These are phyloP conservation scores for Apiotrichum akiyoshidainum DNA, from an alignment of 1,284 basidiomycete species.

Conservation along the genomic window DNA sequence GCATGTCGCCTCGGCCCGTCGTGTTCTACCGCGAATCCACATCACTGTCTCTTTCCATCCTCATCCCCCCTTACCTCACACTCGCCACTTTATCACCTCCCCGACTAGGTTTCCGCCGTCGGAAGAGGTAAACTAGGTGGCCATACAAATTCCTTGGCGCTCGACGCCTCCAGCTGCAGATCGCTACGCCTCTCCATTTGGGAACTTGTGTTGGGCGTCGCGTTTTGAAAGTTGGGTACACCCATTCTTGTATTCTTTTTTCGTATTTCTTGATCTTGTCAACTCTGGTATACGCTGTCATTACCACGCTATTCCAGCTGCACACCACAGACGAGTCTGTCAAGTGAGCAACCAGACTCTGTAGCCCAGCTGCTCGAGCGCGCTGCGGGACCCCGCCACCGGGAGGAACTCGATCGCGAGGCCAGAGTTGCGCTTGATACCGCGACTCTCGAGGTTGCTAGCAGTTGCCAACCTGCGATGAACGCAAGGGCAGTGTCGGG, in stretches of 20 bases:
- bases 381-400: too few species aligned
- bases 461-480: too few species aligned
- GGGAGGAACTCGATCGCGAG: too few species aligned
- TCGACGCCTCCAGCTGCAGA: slow-evolving; percentile 16
- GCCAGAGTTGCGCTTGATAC: too few species aligned
- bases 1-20: too few species aligned
- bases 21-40: background rate
- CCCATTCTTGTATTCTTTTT: background rate
- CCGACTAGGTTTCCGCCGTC: slow-evolving; percentile 27
- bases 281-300: too few species aligned
- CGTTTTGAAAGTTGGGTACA: slow-evolving; percentile 28
- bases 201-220: slow-evolving; percentile 10
- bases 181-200: slow-evolving; percentile 9
- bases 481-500: too few species aligned
- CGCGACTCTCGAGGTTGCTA: too few species aligned
- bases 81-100: slow-evolving; percentile 37
- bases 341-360: too few species aligned
- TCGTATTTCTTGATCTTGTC: background rate
- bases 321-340: too few species aligned
- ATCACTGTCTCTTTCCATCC: background rate
- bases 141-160: slow-evolving; percentile 22
- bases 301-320: too few species aligned
- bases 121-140: slow-evolving; percentile 45
- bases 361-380: too few species aligned
- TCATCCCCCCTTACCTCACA: background rate